Evolutionary conservation across 2,329 filamentous ascomycete genomes (phyloP).

Genomic region (Penicillium aurantiogriseum): DNA sequence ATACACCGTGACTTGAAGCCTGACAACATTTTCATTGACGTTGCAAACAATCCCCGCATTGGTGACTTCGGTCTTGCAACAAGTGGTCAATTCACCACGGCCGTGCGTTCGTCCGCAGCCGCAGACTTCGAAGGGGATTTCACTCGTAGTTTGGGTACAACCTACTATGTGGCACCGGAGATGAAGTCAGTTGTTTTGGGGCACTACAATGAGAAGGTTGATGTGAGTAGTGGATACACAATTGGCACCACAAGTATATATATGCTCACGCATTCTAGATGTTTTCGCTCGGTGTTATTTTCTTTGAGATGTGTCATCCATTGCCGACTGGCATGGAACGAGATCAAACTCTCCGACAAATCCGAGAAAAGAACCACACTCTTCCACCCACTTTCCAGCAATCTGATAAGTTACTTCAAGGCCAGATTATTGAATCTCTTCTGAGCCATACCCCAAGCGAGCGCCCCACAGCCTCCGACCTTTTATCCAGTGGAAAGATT

Average conservation of each 20-base stretch:
- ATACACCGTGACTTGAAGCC: slow-evolving; percentile 96
- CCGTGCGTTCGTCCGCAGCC: slow-evolving; percentile 38
- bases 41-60: slow-evolving; percentile 85
- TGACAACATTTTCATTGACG: slow-evolving; percentile 96
- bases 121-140: slow-evolving; percentile 41
- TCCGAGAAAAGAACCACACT: slow-evolving; percentile 65
- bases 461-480: slow-evolving; percentile 75
- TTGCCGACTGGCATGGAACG: slow-evolving; percentile 64
- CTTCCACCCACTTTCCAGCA: slow-evolving; percentile 72
- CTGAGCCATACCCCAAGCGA: slow-evolving; percentile 79
- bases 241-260: not conserved
- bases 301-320: slow-evolving; percentile 90
- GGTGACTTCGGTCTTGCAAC: slow-evolving; percentile 96
- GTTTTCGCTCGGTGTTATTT: slow-evolving; percentile 96
- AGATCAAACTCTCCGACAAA: slow-evolving; percentile 62
- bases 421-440: slow-evolving; percentile 74
- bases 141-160: slow-evolving; percentile 66
- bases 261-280: slow-evolving; percentile 53
- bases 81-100: slow-evolving; percentile 64
- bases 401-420: slow-evolving; percentile 67
- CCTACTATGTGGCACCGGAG: slow-evolving; percentile 91
- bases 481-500: slow-evolving; percentile 80
- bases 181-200: slow-evolving; percentile 72
- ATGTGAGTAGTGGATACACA: slow-evolving; percentile 54
- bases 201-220: slow-evolving; percentile 88